Conservation (phyloP, 768 basidiomycete genomes). For the Boletus rubroflammeus region DNA sequence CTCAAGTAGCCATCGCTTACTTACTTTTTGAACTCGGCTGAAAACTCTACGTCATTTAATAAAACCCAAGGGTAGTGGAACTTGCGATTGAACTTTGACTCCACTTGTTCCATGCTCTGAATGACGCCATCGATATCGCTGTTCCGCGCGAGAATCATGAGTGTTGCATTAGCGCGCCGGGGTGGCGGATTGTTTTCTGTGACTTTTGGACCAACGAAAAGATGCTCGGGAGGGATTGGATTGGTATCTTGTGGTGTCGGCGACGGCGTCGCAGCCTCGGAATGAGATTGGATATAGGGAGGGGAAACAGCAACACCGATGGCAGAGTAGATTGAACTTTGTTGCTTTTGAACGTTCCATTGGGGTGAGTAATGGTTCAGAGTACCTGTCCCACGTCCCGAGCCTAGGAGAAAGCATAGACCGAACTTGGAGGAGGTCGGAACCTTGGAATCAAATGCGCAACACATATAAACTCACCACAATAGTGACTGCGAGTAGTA, state of each 20-base stretch:
- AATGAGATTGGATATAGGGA: background rate
- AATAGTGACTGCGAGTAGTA: constrained; percentile 25
- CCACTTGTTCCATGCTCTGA: constrained; percentile 50
- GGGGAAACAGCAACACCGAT: background rate
- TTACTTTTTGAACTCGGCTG: constrained; percentile 48
- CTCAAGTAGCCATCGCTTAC: background rate
- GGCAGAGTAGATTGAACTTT: background rate
- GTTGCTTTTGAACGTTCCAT: background rate
- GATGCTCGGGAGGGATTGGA: constrained; percentile 1
- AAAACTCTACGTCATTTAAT: constrained; percentile 59
- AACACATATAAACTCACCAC: constrained; percentile 15
- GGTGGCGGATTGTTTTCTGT: background rate
- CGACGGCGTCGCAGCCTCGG: background rate
- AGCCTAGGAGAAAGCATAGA: constrained; percentile 24
- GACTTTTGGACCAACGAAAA: background rate
- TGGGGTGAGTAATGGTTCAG: constrained; percentile 2
- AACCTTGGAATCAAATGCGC: background rate
- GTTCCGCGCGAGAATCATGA: constrained; percentile 54
- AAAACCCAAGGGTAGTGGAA: constrained; percentile 62
- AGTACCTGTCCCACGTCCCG: constrained; percentile 2
- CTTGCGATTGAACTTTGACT: constrained; percentile 55
- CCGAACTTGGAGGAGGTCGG: constrained; percentile 8
- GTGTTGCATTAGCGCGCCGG: constrained; percentile 52
- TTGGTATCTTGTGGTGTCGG: background rate
- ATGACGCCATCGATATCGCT: constrained; percentile 43